Conservation (phyloP, 106 monocot species). For the Acorus gramineus region DNA sequence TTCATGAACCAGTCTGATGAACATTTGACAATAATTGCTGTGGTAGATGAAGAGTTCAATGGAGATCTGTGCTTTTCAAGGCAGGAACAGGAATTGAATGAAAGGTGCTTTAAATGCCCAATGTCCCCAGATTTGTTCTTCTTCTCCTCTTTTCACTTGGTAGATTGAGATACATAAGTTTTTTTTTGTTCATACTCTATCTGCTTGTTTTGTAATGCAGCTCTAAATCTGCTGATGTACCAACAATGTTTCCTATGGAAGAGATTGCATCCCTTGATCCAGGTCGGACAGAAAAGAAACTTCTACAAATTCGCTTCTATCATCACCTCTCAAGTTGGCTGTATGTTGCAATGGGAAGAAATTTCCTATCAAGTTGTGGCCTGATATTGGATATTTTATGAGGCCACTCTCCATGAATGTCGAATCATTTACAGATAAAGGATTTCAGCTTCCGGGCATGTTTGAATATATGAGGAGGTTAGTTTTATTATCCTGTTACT, state of each 20-base stretch:
- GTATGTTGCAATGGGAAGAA: slow-evolving; percentile 60
- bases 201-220: slow-evolving; percentile 4
- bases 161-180: neutral
- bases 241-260: slow-evolving; percentile 50
- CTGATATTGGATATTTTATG: slow-evolving; percentile 91
- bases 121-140: neutral
- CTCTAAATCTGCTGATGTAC: slow-evolving; percentile 14
- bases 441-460: slow-evolving; percentile 73
- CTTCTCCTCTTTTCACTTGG: too few relatives aligned
- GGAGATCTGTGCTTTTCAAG: slow-evolving; percentile 22
- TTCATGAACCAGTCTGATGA: slow-evolving; percentile 61
- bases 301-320: slow-evolving; percentile 61
- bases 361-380: slow-evolving; percentile 61
- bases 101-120: slow-evolving; percentile 36
- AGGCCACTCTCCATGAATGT: slow-evolving; percentile 48
- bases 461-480: slow-evolving; percentile 84
- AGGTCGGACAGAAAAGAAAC: slow-evolving; percentile 40
- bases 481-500: slow-evolving; percentile 7
- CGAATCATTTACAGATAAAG: slow-evolving; percentile 41
- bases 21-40: slow-evolving; percentile 35
- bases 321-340: slow-evolving; percentile 73
- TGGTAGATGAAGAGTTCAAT: slow-evolving; percentile 37
- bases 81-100: slow-evolving; percentile 30
- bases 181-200: neutral
- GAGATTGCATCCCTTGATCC: slow-evolving; percentile 56